Conservation (phyloP, 192 early-diverging fungal species). For the Coemansia sp. region DNA sequence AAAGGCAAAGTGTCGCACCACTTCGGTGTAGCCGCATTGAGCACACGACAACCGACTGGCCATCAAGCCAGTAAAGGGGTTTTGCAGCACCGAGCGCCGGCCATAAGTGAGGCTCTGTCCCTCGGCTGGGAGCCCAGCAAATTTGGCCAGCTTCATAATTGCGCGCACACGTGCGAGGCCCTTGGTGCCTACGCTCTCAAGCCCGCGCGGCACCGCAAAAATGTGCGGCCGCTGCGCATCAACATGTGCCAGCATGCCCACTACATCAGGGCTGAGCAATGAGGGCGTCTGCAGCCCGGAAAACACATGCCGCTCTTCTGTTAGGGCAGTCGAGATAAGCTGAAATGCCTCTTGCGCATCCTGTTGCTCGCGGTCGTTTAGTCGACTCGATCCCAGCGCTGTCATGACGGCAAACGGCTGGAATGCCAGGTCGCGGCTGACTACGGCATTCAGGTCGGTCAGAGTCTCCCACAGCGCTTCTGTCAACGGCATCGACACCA, state of each 20-base stretch:
- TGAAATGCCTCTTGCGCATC: constrained; percentile 91
- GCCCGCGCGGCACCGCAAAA: constrained; percentile 39
- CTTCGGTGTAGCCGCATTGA: constrained; percentile 76
- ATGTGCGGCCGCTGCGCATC: constrained; percentile 25
- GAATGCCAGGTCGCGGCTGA: constrained; percentile 53
- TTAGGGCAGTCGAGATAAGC: constrained; percentile 69
- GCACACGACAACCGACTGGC: constrained; percentile 75
- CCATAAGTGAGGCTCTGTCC: constrained; percentile 45
- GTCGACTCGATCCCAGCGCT: constrained; percentile 58
- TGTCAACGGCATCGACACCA: constrained; percentile 50
- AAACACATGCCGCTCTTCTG: constrained; percentile 57
- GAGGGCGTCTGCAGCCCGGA: constrained; percentile 36
- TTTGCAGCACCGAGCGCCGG: constrained; percentile 48
- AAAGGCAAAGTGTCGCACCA: constrained; percentile 76
- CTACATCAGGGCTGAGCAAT: constrained; percentile 34
- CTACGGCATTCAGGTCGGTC: constrained; percentile 50
- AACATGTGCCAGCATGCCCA: constrained; percentile 18
- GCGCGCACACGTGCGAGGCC: constrained; percentile 45
- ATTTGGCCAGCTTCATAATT: constrained; percentile 37
- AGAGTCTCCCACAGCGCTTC: constrained; percentile 57
- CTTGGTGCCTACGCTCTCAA: constrained; percentile 47
- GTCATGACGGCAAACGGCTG: constrained; percentile 62
- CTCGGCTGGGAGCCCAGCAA: constrained; percentile 33
- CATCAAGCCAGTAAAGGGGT: constrained; percentile 74
- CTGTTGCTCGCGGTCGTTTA: constrained; percentile 74